Percentiles rank a stretch among this genome's conserved stretches.
Evolutionary conservation across 495 filamentous ascomycete genomes (phyloP).

Genomic region (Sporormia fimetaria): DNA sequence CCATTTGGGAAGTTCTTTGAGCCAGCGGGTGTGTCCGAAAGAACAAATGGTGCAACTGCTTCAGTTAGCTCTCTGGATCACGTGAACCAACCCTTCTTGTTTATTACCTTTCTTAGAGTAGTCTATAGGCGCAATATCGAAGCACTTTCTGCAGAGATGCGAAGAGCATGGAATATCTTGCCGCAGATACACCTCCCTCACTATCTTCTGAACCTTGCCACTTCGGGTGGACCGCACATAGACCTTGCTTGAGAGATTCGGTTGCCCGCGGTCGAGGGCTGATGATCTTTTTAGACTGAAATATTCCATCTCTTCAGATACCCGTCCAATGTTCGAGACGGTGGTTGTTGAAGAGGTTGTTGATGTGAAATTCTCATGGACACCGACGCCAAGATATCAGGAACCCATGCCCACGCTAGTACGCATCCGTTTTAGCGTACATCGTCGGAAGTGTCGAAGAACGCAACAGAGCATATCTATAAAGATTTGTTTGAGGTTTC

Average conservation of each 20-base stretch:
- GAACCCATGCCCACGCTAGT: conserved; percentile 6
- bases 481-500: too few species aligned
- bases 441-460: too few species aligned
- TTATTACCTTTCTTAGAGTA: conserved; percentile 64
- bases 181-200: conserved; percentile 87
- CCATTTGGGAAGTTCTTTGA: conserved; percentile 71
- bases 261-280: conserved; percentile 53
- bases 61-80: conserved; percentile 17
- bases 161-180: conserved; percentile 98
- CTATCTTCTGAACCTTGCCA: conserved; percentile 97
- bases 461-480: too few species aligned
- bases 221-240: conserved; percentile 86
- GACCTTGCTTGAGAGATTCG: conserved; percentile 80
- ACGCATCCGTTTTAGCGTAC: too few species aligned
- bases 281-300: conserved; percentile 75
- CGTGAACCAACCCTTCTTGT: not conserved
- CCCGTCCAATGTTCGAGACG: not conserved
- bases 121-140: conserved; percentile 57
- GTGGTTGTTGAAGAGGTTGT: conserved; percentile 4
- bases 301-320: conserved; percentile 42
- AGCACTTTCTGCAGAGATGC: conserved; percentile 66
- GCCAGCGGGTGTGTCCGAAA: conserved; percentile 75
- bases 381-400: conserved; percentile 15
- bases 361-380: conserved; percentile 13
- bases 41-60: conserved; percentile 66